Evolutionary conservation across 73 alveolate species (phyloP), one percentile per base, ranked within the genome.

Genomic region (Stentor coeruleus): DNA sequence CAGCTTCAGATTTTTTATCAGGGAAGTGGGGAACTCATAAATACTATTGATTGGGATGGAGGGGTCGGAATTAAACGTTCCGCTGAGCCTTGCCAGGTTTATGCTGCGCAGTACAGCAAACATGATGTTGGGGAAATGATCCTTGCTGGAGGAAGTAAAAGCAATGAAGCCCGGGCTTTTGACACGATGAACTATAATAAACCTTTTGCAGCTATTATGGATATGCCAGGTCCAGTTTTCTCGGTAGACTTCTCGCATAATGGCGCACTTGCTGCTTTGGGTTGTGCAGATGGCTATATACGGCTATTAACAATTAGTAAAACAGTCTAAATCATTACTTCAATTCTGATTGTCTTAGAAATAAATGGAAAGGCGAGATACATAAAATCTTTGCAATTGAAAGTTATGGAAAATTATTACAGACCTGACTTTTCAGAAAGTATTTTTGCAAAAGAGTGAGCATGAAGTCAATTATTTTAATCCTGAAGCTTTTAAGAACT

Each of bases 261-360:
- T 11, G 97, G 95, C 31, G 93, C 86, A 38, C 89, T 88, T 91
- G 90, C 94, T 85, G 96, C 97, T 11, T 81, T 93, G 82, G 96
- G 95, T 4, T 96, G 98, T 55, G 96, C 97, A 40, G 98, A 94
- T 59, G 98, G 98, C 3, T 91, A 85, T 36, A 80, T 92, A 75
- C 85, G 98, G 74, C 93, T 94, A 59, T 87, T 94, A 86, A 90
- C 87, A 59, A 74, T 87, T 55, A 83, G 60, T 66, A 83, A 59
- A 39, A 86, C 59, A 66, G 83, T 66, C n/a, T 66, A 66, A 33
- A 49, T 49, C n/a, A n/a, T n/a, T n/a, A n/a, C n/a, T n/a, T n/a
- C n/a, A n/a, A n/a, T n/a, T n/a, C n/a, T n/a, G n/a, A n/a, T n/a
- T n/a, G n/a, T n/a, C n/a, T n/a, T n/a, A n/a, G n/a, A n/a, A n/a